Percentiles rank a stretch among this genome's conserved stretches.
Conservation (phyloP, 225 moss, liverwort and hornwort species). For the Asterella californica region DNA sequence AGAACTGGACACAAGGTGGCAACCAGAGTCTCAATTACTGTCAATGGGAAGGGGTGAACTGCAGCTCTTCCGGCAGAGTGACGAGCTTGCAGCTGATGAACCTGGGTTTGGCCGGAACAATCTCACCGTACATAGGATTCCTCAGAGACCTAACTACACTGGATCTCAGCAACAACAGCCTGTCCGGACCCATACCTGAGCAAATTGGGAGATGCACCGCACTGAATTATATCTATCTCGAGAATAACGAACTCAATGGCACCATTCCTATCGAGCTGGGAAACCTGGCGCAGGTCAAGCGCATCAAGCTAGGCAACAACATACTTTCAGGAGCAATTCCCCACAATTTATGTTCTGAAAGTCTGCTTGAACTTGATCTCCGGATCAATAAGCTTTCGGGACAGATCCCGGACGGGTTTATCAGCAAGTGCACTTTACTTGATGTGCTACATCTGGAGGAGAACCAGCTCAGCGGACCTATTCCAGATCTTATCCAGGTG, state of each 20-base stretch:
- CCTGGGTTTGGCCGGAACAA: neutral
- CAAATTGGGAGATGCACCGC: neutral
- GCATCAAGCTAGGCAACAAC: neutral
- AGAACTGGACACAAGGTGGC: neutral
- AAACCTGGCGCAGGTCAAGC: neutral
- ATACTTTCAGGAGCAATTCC: neutral
- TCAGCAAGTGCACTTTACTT: neutral
- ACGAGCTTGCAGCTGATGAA: neutral
- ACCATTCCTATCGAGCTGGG: neutral
- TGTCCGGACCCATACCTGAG: neutral
- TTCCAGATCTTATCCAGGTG: neutral
- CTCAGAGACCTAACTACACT: neutral
- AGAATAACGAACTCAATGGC: neutral
- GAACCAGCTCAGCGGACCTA: neutral
- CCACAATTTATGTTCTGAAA: neutral
- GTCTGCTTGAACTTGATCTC: neutral
- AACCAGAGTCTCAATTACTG: neutral
- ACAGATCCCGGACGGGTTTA: neutral
- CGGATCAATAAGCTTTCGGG: neutral
- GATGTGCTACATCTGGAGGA: neutral
- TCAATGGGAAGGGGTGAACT: conserved; percentile 5
- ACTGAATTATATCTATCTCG: neutral
- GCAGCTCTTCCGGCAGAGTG: neutral
- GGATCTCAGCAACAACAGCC: neutral
- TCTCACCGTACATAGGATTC: neutral